Base-by-base conservation (phyloP, 2,329 filamentous ascomycete genomes). In the Fusarium scirpi region DNA sequence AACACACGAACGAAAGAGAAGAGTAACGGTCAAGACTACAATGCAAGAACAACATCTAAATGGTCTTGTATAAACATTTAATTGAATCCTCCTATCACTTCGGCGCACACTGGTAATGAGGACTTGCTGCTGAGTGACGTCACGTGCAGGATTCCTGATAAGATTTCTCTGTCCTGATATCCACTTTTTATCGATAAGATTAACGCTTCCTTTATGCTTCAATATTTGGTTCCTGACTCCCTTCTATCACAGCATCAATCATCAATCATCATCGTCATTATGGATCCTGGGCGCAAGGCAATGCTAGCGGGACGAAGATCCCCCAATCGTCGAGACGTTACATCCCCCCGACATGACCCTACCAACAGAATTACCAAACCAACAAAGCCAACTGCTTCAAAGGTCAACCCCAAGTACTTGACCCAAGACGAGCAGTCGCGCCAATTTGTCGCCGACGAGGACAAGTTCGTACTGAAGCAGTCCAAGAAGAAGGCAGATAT, bases 401-500 rank as follows among this genome's bases (percentile, higher is more conserved):
- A 75, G 63, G 76, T 78, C 54, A 69, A 75, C 38, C 74, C 80
- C n/a, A 80, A 77, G 57, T 87, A 86, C 73, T 81, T 93, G 66
- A 91, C 91, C 62, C 89, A 94, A 77, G 92, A 94, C 75, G 91
- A 94, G 77, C 91, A 94, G 77, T 92, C 90, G 71, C 86, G 90
- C 27, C 87, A 91, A 77, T 99, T 96, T 86, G 93, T 98, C 22
- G 93, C 95, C 55, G 93, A 97, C 75, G 96, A 99, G 80, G 96
- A 99, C 83, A 91, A 92, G 70, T 99, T 99, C 77, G 96, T 98
- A 60, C 84, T 99, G 76, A 94, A 94, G 81, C 96, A 99, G 82
- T 92, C 95, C 48, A 99, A 98, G 86, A 98, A 97, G 85, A 98
- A 98, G 84, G 95, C 96, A 44, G 93, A 94, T 71, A 97, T 99